phyloP scores from a whole-genome alignment of 2,329 filamentous ascomycete genomes.

The Calonectria hongkongensis region DNA sequence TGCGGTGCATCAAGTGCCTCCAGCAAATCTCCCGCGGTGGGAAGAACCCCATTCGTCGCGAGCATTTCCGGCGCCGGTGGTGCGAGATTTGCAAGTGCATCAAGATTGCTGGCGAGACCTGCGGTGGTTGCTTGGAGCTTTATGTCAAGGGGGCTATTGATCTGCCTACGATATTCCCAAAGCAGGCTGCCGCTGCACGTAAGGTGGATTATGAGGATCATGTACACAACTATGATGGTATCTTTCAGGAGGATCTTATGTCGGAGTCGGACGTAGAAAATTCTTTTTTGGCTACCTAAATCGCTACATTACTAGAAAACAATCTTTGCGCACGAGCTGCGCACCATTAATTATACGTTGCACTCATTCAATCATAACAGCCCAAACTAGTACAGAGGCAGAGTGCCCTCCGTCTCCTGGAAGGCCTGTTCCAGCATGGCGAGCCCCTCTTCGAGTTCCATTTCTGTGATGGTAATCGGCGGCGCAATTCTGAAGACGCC shows the following conservation, averaged over 20 bases:
- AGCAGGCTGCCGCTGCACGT: neutral
- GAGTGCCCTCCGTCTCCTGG: constrained; percentile 27
- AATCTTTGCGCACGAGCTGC: neutral
- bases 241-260: constrained; percentile 24
- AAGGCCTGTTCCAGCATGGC: constrained; percentile 71
- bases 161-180: constrained; percentile 14
- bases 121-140: constrained; percentile 44
- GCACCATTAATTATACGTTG: constrained; percentile 13
- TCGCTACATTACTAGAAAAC: neutral
- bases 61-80: constrained; percentile 38
- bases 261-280: neutral
- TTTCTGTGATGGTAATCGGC: constrained; percentile 73
- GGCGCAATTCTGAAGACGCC: constrained; percentile 77
- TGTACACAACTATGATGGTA: constrained; percentile 34
- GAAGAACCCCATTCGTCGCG: constrained; percentile 26
- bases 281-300: neutral
- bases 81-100: constrained; percentile 45
- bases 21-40: constrained; percentile 26
- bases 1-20: constrained; percentile 42
- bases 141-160: constrained; percentile 42
- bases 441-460: constrained; percentile 71
- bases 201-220: constrained; percentile 18
- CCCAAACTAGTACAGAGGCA: constrained; percentile 32
- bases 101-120: constrained; percentile 37
- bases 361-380: neutral